Base-by-base conservation (phyloP, 345 rosid genomes). In the Melastoma malabathricum region DNA sequence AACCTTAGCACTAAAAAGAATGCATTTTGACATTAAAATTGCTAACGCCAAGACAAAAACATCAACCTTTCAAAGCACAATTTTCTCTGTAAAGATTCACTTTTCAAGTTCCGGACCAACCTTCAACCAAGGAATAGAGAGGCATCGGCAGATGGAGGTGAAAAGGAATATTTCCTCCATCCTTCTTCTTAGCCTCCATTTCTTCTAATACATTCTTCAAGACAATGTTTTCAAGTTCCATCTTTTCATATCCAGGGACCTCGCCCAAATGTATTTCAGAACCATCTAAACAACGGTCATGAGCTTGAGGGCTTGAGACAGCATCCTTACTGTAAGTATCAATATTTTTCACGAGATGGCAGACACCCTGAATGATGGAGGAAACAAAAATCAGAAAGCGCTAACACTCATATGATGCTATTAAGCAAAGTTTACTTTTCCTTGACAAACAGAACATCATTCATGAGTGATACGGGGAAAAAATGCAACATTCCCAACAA, bases 221-320 rank as follows among this genome's bases (percentile, higher is more conserved):
- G 20, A 75, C 89, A 75, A 76, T 67, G 63, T 69, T 84, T 71
- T 88, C 94, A 60, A 90, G 64, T 46, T 90, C 96, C 96, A 86
- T 90, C 62, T 84, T 86, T 64, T 86, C 96, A 38, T 78, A 72
- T 52, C 76, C 89, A 56, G 79, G 58, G 59, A 57, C 52, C 57
- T 77, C 64, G 63, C 70, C 87, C 66, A 73, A 46, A 43, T 81
- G 76, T 62, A 63, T 67, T 62, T 57, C 62, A 53, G 89, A 72
- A 56, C 66, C 80, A 50, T 76, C 89, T 58, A 72, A 59, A 65
- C 46, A 76, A 54, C 63, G 72, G 51, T 72, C 83, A 54, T 79
- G 75, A 14, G 71, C 54, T 43, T 72, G 44, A 65, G 78, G 66
- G 59, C 72, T 71, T 44, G 92, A 73, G 59, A 78, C 69, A n/a